Evolutionary conservation across 495 filamentous ascomycete species (phyloP).

Genomic region (Darksidea phi): DNA sequence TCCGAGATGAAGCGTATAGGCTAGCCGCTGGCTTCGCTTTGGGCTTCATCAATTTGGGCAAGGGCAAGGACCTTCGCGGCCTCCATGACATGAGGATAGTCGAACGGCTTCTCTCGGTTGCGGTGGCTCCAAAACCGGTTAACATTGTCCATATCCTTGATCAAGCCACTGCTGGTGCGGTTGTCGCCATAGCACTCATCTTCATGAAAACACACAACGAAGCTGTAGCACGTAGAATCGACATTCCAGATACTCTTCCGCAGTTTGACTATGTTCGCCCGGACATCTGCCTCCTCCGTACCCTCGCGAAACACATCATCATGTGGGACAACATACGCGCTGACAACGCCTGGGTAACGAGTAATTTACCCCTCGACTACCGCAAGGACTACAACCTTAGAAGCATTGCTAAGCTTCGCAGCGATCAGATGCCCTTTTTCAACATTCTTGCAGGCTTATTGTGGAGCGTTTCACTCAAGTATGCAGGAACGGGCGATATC

Average conservation of each 20-base stretch:
- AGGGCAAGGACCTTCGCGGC: conserved; percentile 81
- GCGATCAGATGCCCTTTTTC: conserved; percentile 83
- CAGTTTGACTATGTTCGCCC: conserved; percentile 95
- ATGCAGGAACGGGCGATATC: conserved; percentile 75
- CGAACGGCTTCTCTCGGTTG: conserved; percentile 79
- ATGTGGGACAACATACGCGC: conserved; percentile 84
- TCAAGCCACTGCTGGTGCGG: conserved; percentile 84
- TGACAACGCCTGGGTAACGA: conserved; percentile 68
- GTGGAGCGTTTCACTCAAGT: conserved; percentile 78
- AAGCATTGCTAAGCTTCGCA: conserved; percentile 57
- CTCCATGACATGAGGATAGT: conserved; percentile 92
- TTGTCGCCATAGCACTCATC: conserved; percentile 85
- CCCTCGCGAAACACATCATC: conserved; percentile 86
- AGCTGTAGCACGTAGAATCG: conserved; percentile 85
- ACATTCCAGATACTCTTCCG: conserved; percentile 81
- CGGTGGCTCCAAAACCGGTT: conserved; percentile 82
- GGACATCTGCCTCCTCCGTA: conserved; percentile 87
- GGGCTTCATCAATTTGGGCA: conserved; percentile 91
- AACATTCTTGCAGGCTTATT: conserved; percentile 89
- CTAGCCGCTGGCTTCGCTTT: conserved; percentile 91
- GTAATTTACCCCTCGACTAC: conserved; percentile 69
- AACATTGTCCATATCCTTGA: conserved; percentile 88
- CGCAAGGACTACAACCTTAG: conserved; percentile 54
- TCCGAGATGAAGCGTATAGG: conserved; percentile 91
- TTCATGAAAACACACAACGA: conserved; percentile 96